phyloP scores from a whole-genome alignment of 1,139 yeast genomes.

The Saccharomycopsis crataegensis region DNA sequence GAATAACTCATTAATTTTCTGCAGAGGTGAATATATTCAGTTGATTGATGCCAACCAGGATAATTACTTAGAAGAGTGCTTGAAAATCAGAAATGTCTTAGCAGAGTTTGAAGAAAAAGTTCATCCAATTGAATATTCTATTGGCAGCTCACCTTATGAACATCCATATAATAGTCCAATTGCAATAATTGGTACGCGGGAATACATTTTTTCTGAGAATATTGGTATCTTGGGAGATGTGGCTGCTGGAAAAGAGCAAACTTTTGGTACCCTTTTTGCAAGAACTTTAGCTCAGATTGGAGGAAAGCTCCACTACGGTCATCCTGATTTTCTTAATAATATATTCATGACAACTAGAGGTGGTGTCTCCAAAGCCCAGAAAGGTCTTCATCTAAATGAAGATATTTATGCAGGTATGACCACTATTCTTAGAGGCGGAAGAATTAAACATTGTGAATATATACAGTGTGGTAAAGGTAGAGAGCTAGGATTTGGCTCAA shows the following conservation, averaged over 20 bases:
- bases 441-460: slow-evolving; percentile 82
- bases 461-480: slow-evolving; percentile 90
- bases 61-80: slow-evolving; percentile 77
- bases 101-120: slow-evolving; percentile 70
- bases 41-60: slow-evolving; percentile 87
- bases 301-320: slow-evolving; percentile 86
- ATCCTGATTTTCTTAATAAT: slow-evolving; percentile 81
- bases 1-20: slow-evolving; percentile 66
- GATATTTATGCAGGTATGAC: slow-evolving; percentile 91
- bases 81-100: slow-evolving; percentile 68
- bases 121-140: slow-evolving; percentile 22
- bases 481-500: slow-evolving; percentile 81
- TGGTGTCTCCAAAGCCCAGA: slow-evolving; percentile 85
- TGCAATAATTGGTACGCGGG: slow-evolving; percentile 85
- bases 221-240: slow-evolving; percentile 84
- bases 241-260: slow-evolving; percentile 91
- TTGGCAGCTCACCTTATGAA: slow-evolving; percentile 18
- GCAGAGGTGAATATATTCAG: slow-evolving; percentile 82
- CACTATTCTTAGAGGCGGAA: slow-evolving; percentile 74
- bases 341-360: slow-evolving; percentile 88
- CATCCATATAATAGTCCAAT: slow-evolving; percentile 30
- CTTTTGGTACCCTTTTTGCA: slow-evolving; percentile 86
- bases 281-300: slow-evolving; percentile 81
- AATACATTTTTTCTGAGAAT: slow-evolving; percentile 79
- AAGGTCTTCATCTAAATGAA: slow-evolving; percentile 78